phyloP scores from a whole-genome alignment of 148 eudicot genomes.

The Fallopia convolvulus region DNA sequence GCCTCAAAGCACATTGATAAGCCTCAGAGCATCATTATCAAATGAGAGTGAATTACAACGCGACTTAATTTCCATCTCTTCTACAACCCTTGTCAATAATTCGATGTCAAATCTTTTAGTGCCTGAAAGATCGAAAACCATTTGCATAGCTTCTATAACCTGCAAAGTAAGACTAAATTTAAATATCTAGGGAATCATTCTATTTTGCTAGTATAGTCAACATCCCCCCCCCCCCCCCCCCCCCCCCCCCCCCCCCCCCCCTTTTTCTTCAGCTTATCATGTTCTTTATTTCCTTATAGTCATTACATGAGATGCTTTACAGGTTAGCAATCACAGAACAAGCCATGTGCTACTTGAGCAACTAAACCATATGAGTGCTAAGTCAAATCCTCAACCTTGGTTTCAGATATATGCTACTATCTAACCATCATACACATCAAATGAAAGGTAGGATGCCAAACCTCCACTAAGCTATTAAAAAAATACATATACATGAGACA shows the following conservation, averaged over 20 bases:
- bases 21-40: constrained; percentile 31
- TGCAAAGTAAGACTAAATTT: constrained; percentile 18
- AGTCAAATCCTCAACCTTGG: background rate
- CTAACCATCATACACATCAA: background rate
- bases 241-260: too few relatives aligned
- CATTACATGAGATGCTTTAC: background rate
- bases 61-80: constrained; percentile 54
- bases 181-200: background rate
- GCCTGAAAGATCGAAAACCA: constrained; percentile 56
- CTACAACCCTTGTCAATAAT: constrained; percentile 57
- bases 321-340: background rate
- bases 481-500: background rate
- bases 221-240: background rate
- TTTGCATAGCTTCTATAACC: constrained; percentile 76
- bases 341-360: background rate
- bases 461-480: background rate
- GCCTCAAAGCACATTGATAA: constrained; percentile 87
- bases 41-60: constrained; percentile 20
- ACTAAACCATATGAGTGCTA: background rate
- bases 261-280: background rate
- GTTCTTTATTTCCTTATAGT: background rate
- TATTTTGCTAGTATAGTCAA: background rate
- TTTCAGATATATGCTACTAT: background rate
- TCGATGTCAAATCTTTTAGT: constrained; percentile 52
- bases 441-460: background rate